phyloP scores from a whole-genome alignment of 495 filamentous ascomycete genomes.

The Hypoxylon lienhwacheense region DNA sequence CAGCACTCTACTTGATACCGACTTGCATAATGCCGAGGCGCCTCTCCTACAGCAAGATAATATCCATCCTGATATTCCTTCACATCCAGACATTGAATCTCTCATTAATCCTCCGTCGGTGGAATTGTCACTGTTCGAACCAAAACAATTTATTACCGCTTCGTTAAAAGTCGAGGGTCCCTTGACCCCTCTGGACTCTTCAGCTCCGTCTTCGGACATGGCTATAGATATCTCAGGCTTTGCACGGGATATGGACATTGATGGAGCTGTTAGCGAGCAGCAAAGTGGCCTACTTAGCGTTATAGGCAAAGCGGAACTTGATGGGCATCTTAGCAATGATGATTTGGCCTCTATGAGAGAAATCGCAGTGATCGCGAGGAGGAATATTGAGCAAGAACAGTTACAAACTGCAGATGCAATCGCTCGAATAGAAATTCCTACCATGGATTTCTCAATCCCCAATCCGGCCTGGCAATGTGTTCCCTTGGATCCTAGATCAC shows the following conservation, averaged over 20 bases:
- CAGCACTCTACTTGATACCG: slow-evolving; percentile 48
- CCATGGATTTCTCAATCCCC: slow-evolving; percentile 62
- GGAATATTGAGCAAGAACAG: slow-evolving; percentile 61
- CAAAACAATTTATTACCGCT: slow-evolving; percentile 10
- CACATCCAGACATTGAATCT: background rate
- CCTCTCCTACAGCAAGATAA: slow-evolving; percentile 42
- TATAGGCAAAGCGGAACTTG: background rate
- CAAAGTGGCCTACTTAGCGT: background rate
- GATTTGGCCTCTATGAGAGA: slow-evolving; percentile 49
- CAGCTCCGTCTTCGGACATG: slow-evolving; percentile 15
- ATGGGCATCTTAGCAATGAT: slow-evolving; percentile 43
- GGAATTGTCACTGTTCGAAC: slow-evolving; percentile 7
- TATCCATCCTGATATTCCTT: background rate
- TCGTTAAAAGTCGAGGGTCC: slow-evolving; percentile 24
- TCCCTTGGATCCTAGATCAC: slow-evolving; percentile 20
- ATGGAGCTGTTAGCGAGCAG: slow-evolving; percentile 11
- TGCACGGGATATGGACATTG: slow-evolving; percentile 23
- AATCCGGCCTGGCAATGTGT: slow-evolving; percentile 57
- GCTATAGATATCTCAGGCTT: slow-evolving; percentile 8
- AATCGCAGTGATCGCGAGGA: slow-evolving; percentile 46
- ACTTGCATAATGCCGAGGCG: slow-evolving; percentile 53
- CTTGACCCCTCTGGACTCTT: slow-evolving; percentile 31
- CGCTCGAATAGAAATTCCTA: slow-evolving; percentile 58
- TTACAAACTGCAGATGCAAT: slow-evolving; percentile 60
- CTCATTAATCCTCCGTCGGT: slow-evolving; percentile 11